A percentile compares a stretch with the other conserved stretches of the same genome.
Evolutionary conservation across 2,329 filamentous ascomycete species (phyloP).

Genomic region (Pseudocercospora ulei): DNA sequence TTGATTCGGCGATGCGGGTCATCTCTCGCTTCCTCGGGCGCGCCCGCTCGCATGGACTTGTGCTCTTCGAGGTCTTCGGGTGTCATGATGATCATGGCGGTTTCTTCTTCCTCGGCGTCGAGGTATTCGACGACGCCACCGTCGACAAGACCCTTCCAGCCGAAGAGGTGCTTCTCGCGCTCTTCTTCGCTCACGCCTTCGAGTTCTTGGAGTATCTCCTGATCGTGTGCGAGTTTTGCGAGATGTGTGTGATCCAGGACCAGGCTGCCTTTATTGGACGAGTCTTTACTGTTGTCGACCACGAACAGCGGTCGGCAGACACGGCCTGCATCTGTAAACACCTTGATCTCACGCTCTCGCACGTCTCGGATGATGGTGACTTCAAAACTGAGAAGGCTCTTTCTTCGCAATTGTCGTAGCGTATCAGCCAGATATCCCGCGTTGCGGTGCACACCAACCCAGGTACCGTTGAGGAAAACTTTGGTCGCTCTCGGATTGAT

Average conservation of each 20-base stretch:
- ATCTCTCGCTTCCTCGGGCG: slow-evolving; percentile 48
- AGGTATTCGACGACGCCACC: slow-evolving; percentile 88
- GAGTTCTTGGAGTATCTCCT: slow-evolving; percentile 41
- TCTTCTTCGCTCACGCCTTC: slow-evolving; percentile 50
- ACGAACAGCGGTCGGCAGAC: slow-evolving; percentile 92
- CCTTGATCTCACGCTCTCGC: slow-evolving; percentile 93
- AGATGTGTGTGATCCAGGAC: slow-evolving; percentile 80
- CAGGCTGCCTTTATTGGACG: slow-evolving; percentile 64
- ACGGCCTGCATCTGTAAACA: slow-evolving; percentile 92
- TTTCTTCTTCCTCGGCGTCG: slow-evolving; percentile 96
- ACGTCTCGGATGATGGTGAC: slow-evolving; percentile 94
- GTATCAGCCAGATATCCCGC: slow-evolving; percentile 68
- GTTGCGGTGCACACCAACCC: slow-evolving; percentile 91
- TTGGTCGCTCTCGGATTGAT: slow-evolving; percentile 84
- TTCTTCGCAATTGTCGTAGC: slow-evolving; percentile 43
- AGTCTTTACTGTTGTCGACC: slow-evolving; percentile 72
- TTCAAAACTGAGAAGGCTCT: slow-evolving; percentile 77
- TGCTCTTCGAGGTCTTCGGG: slow-evolving; percentile 76
- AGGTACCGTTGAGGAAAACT: slow-evolving; percentile 94
- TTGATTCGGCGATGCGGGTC: slow-evolving; percentile 81
- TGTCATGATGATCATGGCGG: slow-evolving; percentile 98
- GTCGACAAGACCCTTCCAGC: slow-evolving; percentile 78
- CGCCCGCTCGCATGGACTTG: slow-evolving; percentile 34
- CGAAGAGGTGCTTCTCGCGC: slow-evolving; percentile 55
- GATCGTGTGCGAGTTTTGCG: slow-evolving; percentile 62